Conservation (phyloP, 768 basidiomycete genomes). For the Pisolithus tinctorius region DNA sequence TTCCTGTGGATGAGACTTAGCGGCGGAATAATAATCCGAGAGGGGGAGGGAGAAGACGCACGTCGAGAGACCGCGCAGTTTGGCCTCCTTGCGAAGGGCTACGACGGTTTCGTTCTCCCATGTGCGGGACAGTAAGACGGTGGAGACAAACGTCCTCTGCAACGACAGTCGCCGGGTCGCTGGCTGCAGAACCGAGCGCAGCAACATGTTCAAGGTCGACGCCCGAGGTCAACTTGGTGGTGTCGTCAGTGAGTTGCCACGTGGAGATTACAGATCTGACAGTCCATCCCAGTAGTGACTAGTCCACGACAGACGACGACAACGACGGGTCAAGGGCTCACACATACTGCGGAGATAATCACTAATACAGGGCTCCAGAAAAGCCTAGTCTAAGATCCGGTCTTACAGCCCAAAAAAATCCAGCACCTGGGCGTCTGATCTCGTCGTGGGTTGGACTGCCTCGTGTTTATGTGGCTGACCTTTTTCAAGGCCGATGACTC, state of each 20-base stretch:
- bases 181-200: slow-evolving; percentile 16
- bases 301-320: too few species aligned
- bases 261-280: too few species aligned
- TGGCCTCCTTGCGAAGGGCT: slow-evolving; percentile 49
- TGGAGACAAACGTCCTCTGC: slow-evolving; percentile 40
- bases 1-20: slow-evolving; percentile 28
- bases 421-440: slow-evolving; percentile 4
- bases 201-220: slow-evolving; percentile 5
- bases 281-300: too few species aligned
- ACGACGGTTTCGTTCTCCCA: slow-evolving; percentile 48
- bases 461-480: slow-evolving; percentile 53
- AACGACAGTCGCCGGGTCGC: slow-evolving; percentile 1
- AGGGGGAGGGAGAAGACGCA: slow-evolving; percentile 24
- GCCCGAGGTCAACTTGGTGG: too few species aligned
- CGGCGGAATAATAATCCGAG: too few species aligned
- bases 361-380: too few species aligned
- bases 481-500: slow-evolving; percentile 24
- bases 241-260: too few species aligned
- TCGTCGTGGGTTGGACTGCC: slow-evolving; percentile 30
- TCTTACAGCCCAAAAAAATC: not conserved
- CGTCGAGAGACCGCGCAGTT: slow-evolving; percentile 48
- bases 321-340: not conserved
- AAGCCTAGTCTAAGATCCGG: too few species aligned
- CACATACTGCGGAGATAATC: not conserved
- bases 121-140: slow-evolving; percentile 48